phyloP scores from a whole-genome alignment of 2,329 filamentous ascomycete genomes.

The Ascochyta rabiei region DNA sequence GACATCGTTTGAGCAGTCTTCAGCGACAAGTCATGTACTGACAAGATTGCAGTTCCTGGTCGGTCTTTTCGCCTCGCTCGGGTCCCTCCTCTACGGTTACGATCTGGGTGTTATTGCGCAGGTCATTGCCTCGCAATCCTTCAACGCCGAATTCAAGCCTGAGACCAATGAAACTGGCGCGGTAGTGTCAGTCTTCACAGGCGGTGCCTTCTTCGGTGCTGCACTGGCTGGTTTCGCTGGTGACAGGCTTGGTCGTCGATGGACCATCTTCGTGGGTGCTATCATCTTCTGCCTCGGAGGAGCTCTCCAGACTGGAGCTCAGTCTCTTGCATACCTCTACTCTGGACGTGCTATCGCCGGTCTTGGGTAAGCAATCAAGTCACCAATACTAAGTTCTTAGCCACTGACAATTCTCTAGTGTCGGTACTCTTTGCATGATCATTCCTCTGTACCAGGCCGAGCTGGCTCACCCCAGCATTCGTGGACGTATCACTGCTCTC shows the following conservation, averaged over 20 bases:
- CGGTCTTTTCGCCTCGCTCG: conserved; percentile 63
- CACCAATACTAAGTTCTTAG: not conserved
- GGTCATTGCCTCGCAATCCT: conserved; percentile 56
- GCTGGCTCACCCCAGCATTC: conserved; percentile 76
- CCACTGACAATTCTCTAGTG: conserved; percentile 44
- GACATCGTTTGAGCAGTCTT: not conserved
- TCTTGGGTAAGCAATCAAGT: conserved; percentile 57
- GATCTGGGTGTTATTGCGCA: conserved; percentile 67
- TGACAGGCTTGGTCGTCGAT: conserved; percentile 70
- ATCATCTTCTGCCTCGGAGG: conserved; percentile 75
- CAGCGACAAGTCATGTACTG: conserved; percentile 1
- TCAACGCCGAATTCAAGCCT: conserved; percentile 50
- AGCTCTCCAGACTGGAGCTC: conserved; percentile 73
- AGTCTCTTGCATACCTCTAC: conserved; percentile 66
- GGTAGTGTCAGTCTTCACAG: conserved; percentile 79
- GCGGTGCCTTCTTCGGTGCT: conserved; percentile 74
- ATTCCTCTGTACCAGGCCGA: conserved; percentile 79
- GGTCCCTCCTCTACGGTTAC: conserved; percentile 64
- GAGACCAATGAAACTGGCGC: conserved; percentile 61
- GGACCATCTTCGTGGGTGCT: conserved; percentile 74
- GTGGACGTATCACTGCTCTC: conserved; percentile 74
- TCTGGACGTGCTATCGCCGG: conserved; percentile 73
- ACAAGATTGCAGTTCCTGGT: conserved; percentile 58
- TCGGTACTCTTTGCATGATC: conserved; percentile 68
- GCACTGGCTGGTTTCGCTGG: conserved; percentile 66